A percentile compares a stretch with the other conserved stretches of the same genome.
Conservation (phyloP, 345 rosid species). For the Dimocarpus longan region DNA sequence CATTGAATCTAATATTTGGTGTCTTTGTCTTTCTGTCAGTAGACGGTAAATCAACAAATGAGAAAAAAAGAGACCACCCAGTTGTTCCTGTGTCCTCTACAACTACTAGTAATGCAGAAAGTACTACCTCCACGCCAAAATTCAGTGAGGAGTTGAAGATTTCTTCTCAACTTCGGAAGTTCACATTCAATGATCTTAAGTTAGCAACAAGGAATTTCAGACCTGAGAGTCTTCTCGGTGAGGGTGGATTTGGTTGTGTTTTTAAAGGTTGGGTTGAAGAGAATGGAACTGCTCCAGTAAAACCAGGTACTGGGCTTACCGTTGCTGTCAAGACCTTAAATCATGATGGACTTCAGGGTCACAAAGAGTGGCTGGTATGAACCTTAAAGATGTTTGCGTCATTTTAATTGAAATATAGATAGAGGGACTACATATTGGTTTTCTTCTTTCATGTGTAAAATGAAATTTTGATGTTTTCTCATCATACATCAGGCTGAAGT, state of each 20-base stretch:
- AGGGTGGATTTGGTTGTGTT: slow-evolving; percentile 95
- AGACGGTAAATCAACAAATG: slow-evolving; percentile 44
- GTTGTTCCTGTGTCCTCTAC: slow-evolving; percentile 48
- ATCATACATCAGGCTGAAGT: slow-evolving; percentile 64
- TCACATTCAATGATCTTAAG: slow-evolving; percentile 72
- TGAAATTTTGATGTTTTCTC: slow-evolving; percentile 10
- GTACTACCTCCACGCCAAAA: slow-evolving; percentile 57
- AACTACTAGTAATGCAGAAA: slow-evolving; percentile 49
- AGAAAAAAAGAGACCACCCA: slow-evolving; percentile 41
- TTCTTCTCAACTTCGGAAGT: slow-evolving; percentile 71
- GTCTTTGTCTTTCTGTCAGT: slow-evolving; percentile 33
- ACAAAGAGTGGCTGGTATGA: slow-evolving; percentile 93
- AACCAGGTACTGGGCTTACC: slow-evolving; percentile 88
- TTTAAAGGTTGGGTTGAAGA: slow-evolving; percentile 96
- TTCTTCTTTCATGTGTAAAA: background rate
- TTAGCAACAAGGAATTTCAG: slow-evolving; percentile 78
- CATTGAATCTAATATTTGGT: background rate
- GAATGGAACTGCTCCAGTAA: slow-evolving; percentile 86
- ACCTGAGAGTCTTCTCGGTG: slow-evolving; percentile 87
- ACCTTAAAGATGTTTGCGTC: slow-evolving; percentile 6
- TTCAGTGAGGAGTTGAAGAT: slow-evolving; percentile 70
- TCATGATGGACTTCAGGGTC: slow-evolving; percentile 96
- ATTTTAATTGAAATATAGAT: background rate
- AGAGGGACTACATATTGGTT: background rate
- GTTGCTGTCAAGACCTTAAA: slow-evolving; percentile 94